Evolutionary conservation across 257 asterid species (phyloP), one percentile per base, ranked within the genome.

Genomic region (Solanum chilense): DNA sequence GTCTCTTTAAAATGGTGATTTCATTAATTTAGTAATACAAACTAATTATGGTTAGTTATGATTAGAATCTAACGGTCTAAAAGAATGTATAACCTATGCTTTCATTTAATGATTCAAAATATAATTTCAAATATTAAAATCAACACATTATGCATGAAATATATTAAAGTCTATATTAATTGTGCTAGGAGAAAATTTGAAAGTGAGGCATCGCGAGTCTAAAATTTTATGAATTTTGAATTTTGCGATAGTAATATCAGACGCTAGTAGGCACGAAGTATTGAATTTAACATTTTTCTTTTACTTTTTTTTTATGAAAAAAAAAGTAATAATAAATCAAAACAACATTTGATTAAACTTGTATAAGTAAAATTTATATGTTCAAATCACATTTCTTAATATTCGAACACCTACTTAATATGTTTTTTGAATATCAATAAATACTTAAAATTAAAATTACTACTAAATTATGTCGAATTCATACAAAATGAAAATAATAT

Each of bases 41-140:
- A 82, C 77, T 85, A 88, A 90, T 83, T 73, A 88, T 83, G 90
- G 78, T 86, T 87, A 29, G 75, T 90, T 81, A 82, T 64, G 39
- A 77, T 49, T 86, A 75, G 86, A 83, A 89, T 87, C 88, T 21
- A 89, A 89, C 88, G 86, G 89, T 90, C 83, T 69, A 86, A 87
- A 90, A 90, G 25, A 15, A 73, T 71, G 29, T 37, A 73, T 73
- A 35, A 80, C 6, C 12, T 44, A 77, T 2, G 42, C 2, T 45
- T 77, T 44, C 15, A 77, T 77, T 27, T 37, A 42, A 42, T 35
- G 80, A 71, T 71, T 35, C 80, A 35, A 71, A 29, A 76, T 13
- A 77, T 25, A 25, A 29, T 29, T 80, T 81, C 69, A 45, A 45
- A 1, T 81, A 47, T 81, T 16, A 49, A 47, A 80, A 47, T 16